Evolutionary conservation across 2,329 filamentous ascomycete genomes (phyloP), one percentile per base, ranked within the genome.

Genomic region (Aspergillus tanneri): DNA sequence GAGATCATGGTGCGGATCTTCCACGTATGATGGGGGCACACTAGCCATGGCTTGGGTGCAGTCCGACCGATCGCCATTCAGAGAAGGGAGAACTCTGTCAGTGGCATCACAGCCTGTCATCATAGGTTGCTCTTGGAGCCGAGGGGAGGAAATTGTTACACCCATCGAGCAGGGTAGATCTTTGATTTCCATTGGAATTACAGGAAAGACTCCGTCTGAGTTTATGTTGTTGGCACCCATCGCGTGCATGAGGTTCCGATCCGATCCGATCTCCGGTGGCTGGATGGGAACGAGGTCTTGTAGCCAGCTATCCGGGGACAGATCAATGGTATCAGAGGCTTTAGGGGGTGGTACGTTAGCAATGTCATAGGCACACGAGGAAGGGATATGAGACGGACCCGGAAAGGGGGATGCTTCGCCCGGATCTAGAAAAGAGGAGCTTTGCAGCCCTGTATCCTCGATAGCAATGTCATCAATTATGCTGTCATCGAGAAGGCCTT

Each of bases 281-380:
- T 55, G 53, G 6, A 45, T 49, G 5, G 59, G 53, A 38, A 63
- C 55, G 14, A 64, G 55, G 19, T 64, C 60, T 25, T 65, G 61
- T n/a, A 65, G 41, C 64, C 64, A 66, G 30, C 46, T 57, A 16
- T 63, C 60, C 2, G 60, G 46, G 5, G 54, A 43, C n/a, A 64
- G 45, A 36, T 64, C 62, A 14, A 62, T 28, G 4, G 43, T 46
- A 12, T 60, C 58, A 19, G 53, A 38, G 10, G 50, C 56, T 59
- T 16, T 19, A 25, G 9, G 28, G 18, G 19, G 23, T 18, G 30
- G 11, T 34, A 11, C 12, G 7, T 28, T 18, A 24, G 12, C 12
- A 11, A 21, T 19, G 10, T 12, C 30, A 28, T n/a, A 3, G 12
- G 3, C 3, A 43, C 5, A 11, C 22, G 37, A 22, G 9, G 9